Conservation (phyloP, 768 basidiomycete species). For the Heimioporus sp. region DNA sequence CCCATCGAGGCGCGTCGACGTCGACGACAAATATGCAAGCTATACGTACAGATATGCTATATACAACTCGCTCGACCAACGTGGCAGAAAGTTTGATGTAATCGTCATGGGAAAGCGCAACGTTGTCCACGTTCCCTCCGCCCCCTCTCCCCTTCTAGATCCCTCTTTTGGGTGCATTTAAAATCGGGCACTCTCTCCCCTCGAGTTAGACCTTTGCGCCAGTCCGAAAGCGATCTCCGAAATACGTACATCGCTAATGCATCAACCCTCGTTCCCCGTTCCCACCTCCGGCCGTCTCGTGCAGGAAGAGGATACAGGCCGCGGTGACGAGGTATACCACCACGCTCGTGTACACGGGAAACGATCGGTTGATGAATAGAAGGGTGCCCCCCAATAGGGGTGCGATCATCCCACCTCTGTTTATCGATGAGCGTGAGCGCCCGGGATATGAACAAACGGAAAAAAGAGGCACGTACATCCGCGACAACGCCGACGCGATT, state of each 20-base stretch:
- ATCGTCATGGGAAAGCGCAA: no score
- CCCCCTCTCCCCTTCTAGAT: no score
- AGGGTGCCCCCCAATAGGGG: constrained; percentile 76
- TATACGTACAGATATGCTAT: no score
- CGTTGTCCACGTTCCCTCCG: no score
- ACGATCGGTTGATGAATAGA: constrained; percentile 59
- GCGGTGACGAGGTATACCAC: constrained; percentile 63
- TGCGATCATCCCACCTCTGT: constrained; percentile 86
- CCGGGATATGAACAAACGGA: neutral
- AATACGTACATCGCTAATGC: constrained; percentile 9
- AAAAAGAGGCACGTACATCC: constrained; percentile 54
- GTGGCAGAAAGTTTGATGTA: no score
- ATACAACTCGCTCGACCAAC: no score
- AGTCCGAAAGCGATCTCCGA: no score
- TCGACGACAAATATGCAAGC: no score
- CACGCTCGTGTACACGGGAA: constrained; percentile 78
- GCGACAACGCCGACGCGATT: constrained; percentile 80
- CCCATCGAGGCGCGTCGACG: no score
- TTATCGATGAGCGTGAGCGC: neutral
- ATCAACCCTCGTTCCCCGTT: constrained; percentile 15
- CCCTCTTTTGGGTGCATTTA: no score
- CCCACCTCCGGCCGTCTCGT: constrained; percentile 43
- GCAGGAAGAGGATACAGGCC: constrained; percentile 57
- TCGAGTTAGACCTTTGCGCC: no score
- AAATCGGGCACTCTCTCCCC: no score